These are phyloP conservation scores for Ceratocystiopsis brevicomis DNA, from an alignment of 2,329 filamentous ascomycete genomes.

Conservation along the genomic window DNA sequence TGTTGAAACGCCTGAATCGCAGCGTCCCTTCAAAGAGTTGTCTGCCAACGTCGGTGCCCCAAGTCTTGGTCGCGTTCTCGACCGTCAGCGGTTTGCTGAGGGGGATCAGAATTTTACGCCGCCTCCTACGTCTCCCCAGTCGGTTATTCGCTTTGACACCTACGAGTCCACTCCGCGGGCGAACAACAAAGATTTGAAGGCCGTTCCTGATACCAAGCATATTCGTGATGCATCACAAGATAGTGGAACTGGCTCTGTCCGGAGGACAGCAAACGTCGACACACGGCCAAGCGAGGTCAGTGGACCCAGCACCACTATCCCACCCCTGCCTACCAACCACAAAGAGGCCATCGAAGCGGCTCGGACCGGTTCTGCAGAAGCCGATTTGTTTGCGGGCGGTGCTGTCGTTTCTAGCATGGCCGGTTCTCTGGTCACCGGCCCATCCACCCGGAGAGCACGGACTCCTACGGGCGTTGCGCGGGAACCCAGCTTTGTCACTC, in stretches of 20 bases:
- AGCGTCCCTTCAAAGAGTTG: conserved; percentile 40
- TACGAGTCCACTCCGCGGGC: conserved; percentile 1
- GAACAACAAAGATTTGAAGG: not conserved
- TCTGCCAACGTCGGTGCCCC: conserved; percentile 33
- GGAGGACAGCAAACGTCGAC: conserved; percentile 15
- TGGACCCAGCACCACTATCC: conserved; percentile 17
- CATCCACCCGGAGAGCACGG: conserved; percentile 2
- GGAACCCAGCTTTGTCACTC: not conserved
- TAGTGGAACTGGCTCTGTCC: conserved; percentile 25
- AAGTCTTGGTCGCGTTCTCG: not conserved
- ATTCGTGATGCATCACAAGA: conserved; percentile 26
- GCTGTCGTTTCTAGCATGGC: not conserved
- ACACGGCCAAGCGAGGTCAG: conserved; percentile 13
- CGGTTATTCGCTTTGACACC: not conserved
- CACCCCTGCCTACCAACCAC: conserved; percentile 68
- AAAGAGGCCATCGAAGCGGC: conserved; percentile 70
- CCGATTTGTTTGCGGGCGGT: conserved; percentile 12
- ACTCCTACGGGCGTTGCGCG: conserved; percentile 3
- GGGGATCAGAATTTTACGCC: conserved; percentile 1
- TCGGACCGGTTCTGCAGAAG: conserved; percentile 31
- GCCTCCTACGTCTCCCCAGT: not conserved
- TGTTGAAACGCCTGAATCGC: conserved; percentile 33
- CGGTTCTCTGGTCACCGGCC: not conserved
- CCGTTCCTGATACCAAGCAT: conserved; percentile 20
- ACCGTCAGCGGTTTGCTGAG: not conserved